Percentiles rank a stretch among this genome's conserved stretches.
phyloP scores from a whole-genome alignment of 1,284 basidiomycete species.

The Boletus smithii region DNA sequence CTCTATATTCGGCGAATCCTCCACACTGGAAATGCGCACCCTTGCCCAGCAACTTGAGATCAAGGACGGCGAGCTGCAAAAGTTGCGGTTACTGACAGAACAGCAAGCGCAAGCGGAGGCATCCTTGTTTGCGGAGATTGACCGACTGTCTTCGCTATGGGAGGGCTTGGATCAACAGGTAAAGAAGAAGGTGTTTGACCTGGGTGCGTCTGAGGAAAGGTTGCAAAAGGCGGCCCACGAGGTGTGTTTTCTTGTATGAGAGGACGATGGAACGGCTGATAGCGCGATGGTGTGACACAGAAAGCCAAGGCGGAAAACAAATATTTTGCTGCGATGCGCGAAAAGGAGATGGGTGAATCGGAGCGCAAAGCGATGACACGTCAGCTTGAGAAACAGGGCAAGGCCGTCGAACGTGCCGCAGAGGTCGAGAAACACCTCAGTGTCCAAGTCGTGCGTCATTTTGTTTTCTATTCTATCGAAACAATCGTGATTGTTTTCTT shows the following conservation, averaged over 20 bases:
- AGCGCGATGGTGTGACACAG: slow-evolving; percentile 33
- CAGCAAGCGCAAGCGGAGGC: slow-evolving; percentile 65
- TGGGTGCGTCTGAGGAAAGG: slow-evolving; percentile 75
- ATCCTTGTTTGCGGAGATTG: slow-evolving; percentile 83
- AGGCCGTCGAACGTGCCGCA: slow-evolving; percentile 67
- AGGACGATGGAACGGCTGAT: background rate
- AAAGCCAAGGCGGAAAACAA: slow-evolving; percentile 95
- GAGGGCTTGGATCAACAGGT: slow-evolving; percentile 82
- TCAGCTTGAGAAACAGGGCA: slow-evolving; percentile 75
- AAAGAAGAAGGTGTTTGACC: slow-evolving; percentile 81
- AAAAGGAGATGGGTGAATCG: slow-evolving; percentile 78
- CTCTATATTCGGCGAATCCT: slow-evolving; percentile 56
- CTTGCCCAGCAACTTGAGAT: slow-evolving; percentile 55
- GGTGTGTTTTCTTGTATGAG: slow-evolving; percentile 36
- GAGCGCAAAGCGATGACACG: slow-evolving; percentile 71
- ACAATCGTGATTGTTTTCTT: background rate
- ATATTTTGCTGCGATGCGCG: slow-evolving; percentile 87
- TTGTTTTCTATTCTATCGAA: background rate
- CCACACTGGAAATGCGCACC: slow-evolving; percentile 47
- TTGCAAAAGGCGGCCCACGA: slow-evolving; percentile 62
- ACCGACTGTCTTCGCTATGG: slow-evolving; percentile 85
- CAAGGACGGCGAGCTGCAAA: slow-evolving; percentile 62
- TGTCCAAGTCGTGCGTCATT: slow-evolving; percentile 52
- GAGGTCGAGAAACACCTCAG: slow-evolving; percentile 63
- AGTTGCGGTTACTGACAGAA: slow-evolving; percentile 51